Evolutionary conservation across 2,329 filamentous ascomycete genomes (phyloP), one percentile per base, ranked within the genome.

Genomic region (Xylariaceae sp.): DNA sequence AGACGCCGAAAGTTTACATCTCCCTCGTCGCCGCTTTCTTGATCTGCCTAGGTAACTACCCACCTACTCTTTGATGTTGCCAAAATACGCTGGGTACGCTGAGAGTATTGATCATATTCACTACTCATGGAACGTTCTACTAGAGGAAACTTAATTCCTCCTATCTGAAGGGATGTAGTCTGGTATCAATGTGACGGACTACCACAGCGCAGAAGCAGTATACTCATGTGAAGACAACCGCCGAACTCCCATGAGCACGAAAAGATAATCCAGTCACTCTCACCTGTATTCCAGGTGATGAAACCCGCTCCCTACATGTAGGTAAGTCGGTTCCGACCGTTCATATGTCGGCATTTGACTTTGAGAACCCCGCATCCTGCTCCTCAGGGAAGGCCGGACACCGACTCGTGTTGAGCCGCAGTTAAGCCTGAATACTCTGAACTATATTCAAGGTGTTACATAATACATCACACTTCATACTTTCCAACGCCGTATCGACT

Each of bases 341-440:
- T 23, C 3, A 23, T n/a, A 54, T 24, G 26, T 21, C 45, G 37
- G 31, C 31, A 16, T 36, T 31, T 7, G 43, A 4, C 17, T 9
- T 11, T 23, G 19, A 29, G 4, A 50, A 51, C 45, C 40, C 49
- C 55, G 49, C 55, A 58, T 47, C 14, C 11, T 19, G 2, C 29
- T 26, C 26, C 31, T 26, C 23, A 31, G n/a, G 11, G 31, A 31
- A 51, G 33, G 17, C 24, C 29, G n/a, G n/a, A n/a, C n/a, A n/a
- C n/a, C n/a, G n/a, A n/a, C n/a, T n/a, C n/a, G n/a, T n/a, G n/a
- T n/a, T n/a, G n/a, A n/a, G 16, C 28, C 14, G 12, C 21, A 21
- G 39, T 34, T n/a, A 21, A 26, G n/a, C 19, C 28, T 14, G 9
- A 24, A 16, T n/a, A n/a, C n/a, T n/a, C n/a, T n/a, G n/a, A n/a